phyloP scores from a whole-genome alignment of 225 moss, liverwort and hornwort species.

The Physcomitrellopsis africana region DNA sequence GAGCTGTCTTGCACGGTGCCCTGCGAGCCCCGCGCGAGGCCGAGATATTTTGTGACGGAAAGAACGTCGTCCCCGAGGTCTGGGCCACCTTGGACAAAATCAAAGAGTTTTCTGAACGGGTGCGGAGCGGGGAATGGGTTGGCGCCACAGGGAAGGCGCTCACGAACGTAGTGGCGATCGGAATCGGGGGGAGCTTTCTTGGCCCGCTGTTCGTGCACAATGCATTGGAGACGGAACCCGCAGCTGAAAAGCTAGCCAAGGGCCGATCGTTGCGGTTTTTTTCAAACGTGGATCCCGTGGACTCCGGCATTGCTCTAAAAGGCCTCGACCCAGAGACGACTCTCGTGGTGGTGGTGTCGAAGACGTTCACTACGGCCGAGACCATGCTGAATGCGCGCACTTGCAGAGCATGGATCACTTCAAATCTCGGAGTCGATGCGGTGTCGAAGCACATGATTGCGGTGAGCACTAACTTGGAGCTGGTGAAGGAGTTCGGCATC shows the following conservation, averaged over 20 bases:
- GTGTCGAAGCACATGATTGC: slow-evolving; percentile 95
- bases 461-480: slow-evolving; percentile 94
- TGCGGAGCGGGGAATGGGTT: slow-evolving; percentile 84
- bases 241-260: slow-evolving; percentile 57
- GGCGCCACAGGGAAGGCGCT: slow-evolving; percentile 89
- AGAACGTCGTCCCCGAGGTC: slow-evolving; percentile 87
- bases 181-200: slow-evolving; percentile 93
- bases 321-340: slow-evolving; percentile 84
- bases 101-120: slow-evolving; percentile 75
- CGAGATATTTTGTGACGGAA: slow-evolving; percentile 68
- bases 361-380: slow-evolving; percentile 97
- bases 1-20: slow-evolving; percentile 90
- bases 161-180: slow-evolving; percentile 91
- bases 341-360: slow-evolving; percentile 87
- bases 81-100: slow-evolving; percentile 92
- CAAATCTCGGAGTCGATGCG: slow-evolving; percentile 72
- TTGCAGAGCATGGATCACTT: slow-evolving; percentile 90
- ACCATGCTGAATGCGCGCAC: slow-evolving; percentile 97
- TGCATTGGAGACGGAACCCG: slow-evolving; percentile 76
- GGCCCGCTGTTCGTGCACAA: slow-evolving; percentile 92
- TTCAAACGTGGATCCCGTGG: slow-evolving; percentile 95
- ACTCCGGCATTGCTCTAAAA: slow-evolving; percentile 80
- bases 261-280: slow-evolving; percentile 86
- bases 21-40: slow-evolving; percentile 80
- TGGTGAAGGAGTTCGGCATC: slow-evolving; percentile 95